Evolutionary conservation across 2,329 filamentous ascomycete species (phyloP).

Genomic region (Neonectria hederae): DNA sequence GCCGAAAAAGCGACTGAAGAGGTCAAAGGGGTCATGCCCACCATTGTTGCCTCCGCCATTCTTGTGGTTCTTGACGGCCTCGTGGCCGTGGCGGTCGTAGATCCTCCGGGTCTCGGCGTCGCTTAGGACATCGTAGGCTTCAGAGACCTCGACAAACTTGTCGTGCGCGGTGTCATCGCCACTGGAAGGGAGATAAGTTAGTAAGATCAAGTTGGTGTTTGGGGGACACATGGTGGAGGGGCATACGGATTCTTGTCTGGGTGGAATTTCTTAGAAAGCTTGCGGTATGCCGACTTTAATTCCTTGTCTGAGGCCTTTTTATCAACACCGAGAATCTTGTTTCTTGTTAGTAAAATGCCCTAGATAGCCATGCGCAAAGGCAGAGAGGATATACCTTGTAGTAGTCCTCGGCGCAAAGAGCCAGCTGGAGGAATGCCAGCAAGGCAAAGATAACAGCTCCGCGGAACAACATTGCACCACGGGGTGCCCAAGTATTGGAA

Average conservation of each 20-base stretch:
- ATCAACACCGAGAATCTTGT: constrained; percentile 79
- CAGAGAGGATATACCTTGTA: constrained; percentile 70
- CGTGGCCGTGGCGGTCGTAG: constrained; percentile 94
- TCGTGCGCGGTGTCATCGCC: constrained; percentile 81
- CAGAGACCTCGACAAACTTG: constrained; percentile 93
- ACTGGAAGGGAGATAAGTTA: constrained; percentile 53
- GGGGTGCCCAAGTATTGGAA: constrained; percentile 27
- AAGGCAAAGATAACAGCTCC: constrained; percentile 61
- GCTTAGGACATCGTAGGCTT: constrained; percentile 93
- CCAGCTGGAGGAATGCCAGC: constrained; percentile 63
- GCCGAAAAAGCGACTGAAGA: constrained; percentile 97
- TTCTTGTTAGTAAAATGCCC: constrained; percentile 6
- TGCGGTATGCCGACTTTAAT: constrained; percentile 92
- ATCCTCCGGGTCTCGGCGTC: constrained; percentile 83
- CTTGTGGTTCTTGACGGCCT: constrained; percentile 85
- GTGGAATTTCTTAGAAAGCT: constrained; percentile 93
- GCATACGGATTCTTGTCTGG: constrained; percentile 97
- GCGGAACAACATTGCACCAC: constrained; percentile 61
- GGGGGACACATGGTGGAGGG: constrained; percentile 9
- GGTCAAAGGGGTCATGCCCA: constrained; percentile 89
- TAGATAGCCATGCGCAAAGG: not conserved
- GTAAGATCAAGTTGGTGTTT: not conserved
- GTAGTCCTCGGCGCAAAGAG: constrained; percentile 73
- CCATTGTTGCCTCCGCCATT: constrained; percentile 67
- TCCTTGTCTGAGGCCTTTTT: constrained; percentile 84